Conservation (phyloP, 2,329 filamentous ascomycete genomes). For the Fusarium concolor region DNA sequence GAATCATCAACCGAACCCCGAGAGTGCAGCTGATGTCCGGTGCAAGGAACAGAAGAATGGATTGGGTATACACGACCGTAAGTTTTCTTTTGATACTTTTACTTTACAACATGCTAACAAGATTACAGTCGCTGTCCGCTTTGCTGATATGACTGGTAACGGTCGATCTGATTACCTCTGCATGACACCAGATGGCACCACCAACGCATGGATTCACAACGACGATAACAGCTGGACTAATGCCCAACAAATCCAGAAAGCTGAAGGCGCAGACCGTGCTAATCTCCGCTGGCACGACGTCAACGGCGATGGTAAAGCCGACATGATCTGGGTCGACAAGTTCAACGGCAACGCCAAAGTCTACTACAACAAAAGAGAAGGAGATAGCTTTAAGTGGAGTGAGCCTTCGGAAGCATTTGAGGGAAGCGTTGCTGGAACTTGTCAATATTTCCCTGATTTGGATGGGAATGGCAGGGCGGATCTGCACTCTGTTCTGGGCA, state of each 20-base stretch:
- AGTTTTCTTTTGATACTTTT: neutral
- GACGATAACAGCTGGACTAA: neutral
- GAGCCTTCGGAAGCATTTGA: neutral
- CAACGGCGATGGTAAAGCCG: neutral
- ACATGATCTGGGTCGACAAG: neutral
- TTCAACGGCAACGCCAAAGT: neutral
- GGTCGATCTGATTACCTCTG: neutral
- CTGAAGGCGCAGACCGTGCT: neutral
- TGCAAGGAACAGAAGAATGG: conserved; percentile 3
- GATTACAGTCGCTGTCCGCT: neutral
- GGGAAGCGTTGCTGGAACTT: neutral
- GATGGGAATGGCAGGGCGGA: conserved; percentile 2
- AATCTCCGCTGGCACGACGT: neutral
- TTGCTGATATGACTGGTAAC: neutral
- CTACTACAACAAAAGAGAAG: neutral
- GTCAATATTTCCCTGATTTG: conserved; percentile 8
- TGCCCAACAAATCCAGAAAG: neutral
- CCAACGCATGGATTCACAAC: neutral
- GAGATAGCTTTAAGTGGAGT: neutral
- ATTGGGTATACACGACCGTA: neutral
- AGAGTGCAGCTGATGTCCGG: neutral
- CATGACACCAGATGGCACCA: neutral
- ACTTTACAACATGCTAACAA: neutral
- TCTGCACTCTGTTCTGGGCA: conserved; percentile 1
- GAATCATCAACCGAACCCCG: neutral